phyloP scores from a whole-genome alignment of 495 filamentous ascomycete genomes.

The Neurospora discreta region DNA sequence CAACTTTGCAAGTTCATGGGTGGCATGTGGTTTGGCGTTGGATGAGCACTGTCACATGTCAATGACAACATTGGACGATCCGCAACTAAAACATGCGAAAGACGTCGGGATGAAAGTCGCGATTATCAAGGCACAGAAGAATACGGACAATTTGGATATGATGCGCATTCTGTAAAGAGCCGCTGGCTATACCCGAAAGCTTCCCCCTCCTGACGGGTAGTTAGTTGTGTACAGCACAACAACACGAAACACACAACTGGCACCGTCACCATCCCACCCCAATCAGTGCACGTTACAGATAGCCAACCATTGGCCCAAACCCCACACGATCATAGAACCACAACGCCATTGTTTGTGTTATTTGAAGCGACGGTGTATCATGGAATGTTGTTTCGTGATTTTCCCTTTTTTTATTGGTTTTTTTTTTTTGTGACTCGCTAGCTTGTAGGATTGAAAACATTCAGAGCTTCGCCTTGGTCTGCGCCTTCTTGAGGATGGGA shows the following conservation, averaged over 20 bases:
- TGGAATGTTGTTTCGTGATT: not conserved
- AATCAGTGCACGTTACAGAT: not conserved
- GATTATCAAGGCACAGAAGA: not conserved
- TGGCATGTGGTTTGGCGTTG: not conserved
- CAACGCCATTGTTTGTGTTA: not conserved
- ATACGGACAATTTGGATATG: not conserved
- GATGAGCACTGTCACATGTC: not conserved
- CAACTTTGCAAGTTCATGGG: not conserved
- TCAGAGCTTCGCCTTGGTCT: conserved; percentile 73
- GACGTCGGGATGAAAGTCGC: not conserved
- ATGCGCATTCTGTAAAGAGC: not conserved
- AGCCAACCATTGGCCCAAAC: not conserved
- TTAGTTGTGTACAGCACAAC: not conserved
- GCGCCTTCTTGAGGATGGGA: conserved; percentile 83
- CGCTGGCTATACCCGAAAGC: not conserved
- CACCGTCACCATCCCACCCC: not conserved
- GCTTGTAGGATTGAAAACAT: conserved; percentile 5
- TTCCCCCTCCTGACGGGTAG: not conserved
- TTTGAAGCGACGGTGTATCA: not conserved
- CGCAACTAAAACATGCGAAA: not conserved
- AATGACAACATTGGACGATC: not conserved
- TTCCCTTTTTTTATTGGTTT: not conserved
- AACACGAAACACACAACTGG: not conserved
- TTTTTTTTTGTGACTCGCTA: not conserved
- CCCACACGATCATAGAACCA: not conserved